Percentiles rank a stretch among this genome's conserved stretches.
Evolutionary conservation across 2,329 filamentous ascomycete genomes (phyloP).

Genomic region (Mollisia scopiformis): DNA sequence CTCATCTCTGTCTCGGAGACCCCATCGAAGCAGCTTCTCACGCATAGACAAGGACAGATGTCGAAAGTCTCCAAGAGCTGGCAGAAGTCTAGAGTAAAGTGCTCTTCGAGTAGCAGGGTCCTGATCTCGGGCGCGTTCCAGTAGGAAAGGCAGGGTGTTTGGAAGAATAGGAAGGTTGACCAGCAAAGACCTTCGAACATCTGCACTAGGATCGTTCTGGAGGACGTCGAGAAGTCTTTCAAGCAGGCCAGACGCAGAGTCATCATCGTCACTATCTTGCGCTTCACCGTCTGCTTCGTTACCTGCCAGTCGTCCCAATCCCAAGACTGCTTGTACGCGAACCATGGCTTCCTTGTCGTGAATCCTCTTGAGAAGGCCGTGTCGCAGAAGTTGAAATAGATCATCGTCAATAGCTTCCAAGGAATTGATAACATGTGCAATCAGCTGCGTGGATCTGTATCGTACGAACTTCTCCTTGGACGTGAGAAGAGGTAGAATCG

Average conservation of each 20-base stretch:
- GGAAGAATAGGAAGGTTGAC: slow-evolving; percentile 88
- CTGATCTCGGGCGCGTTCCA: slow-evolving; percentile 88
- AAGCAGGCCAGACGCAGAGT: slow-evolving; percentile 70
- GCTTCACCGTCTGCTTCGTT: slow-evolving; percentile 74
- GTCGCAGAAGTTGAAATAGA: slow-evolving; percentile 79
- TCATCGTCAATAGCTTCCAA: slow-evolving; percentile 92
- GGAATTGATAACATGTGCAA: slow-evolving; percentile 90
- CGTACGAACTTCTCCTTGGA: slow-evolving; percentile 93
- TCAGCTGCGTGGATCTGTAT: slow-evolving; percentile 86
- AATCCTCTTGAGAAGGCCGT: slow-evolving; percentile 80
- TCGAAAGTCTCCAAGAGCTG: slow-evolving; percentile 89
- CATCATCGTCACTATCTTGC: slow-evolving; percentile 72
- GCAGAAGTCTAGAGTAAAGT: slow-evolving; percentile 84
- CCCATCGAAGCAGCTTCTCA: slow-evolving; percentile 95
- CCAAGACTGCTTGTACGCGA: slow-evolving; percentile 87
- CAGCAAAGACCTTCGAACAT: slow-evolving; percentile 86
- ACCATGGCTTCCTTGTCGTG: slow-evolving; percentile 94
- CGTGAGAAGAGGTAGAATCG: slow-evolving; percentile 74
- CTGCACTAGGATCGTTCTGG: slow-evolving; percentile 91
- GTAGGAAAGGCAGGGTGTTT: slow-evolving; percentile 79
- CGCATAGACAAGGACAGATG: slow-evolving; percentile 92
- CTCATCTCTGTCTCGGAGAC: slow-evolving; percentile 89
- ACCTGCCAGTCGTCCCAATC: slow-evolving; percentile 81
- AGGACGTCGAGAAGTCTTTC: slow-evolving; percentile 85
- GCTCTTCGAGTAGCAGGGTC: slow-evolving; percentile 83